Conservation (phyloP, 2,329 filamentous ascomycete genomes). For the Penicillium polonicum region DNA sequence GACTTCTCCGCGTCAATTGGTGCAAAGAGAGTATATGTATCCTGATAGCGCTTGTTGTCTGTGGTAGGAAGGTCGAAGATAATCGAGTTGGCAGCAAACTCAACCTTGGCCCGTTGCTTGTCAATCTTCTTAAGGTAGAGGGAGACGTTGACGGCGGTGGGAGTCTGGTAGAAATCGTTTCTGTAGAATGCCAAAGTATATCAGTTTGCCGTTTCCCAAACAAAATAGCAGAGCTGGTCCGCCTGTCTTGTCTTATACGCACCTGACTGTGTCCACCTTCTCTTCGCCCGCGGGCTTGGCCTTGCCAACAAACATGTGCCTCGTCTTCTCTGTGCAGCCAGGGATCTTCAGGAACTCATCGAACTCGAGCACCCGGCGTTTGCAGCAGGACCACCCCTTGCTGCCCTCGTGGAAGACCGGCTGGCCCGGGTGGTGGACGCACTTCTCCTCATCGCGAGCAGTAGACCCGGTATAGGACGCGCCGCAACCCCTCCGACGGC, state of each 20-base stretch:
- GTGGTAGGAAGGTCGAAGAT: conserved; percentile 80
- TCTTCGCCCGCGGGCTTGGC: conserved; percentile 70
- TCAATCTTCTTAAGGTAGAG: conserved; percentile 98
- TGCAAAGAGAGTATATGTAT: conserved; percentile 72
- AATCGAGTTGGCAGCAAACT: conserved; percentile 63
- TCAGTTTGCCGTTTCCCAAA: conserved; percentile 5
- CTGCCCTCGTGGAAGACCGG: conserved; percentile 97
- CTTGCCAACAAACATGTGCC: conserved; percentile 79
- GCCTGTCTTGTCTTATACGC: conserved; percentile 30
- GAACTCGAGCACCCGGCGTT: conserved; percentile 90
- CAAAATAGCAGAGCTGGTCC: neutral
- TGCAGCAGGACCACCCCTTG: conserved; percentile 97
- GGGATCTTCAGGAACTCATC: conserved; percentile 96
- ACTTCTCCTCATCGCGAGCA: conserved; percentile 68
- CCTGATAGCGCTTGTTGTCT: conserved; percentile 79
- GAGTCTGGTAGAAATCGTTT: conserved; percentile 93
- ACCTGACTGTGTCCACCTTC: conserved; percentile 74
- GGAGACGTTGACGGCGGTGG: conserved; percentile 78
- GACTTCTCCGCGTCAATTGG: conserved; percentile 73
- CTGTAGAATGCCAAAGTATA: conserved; percentile 41
- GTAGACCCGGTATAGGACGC: conserved; percentile 60
- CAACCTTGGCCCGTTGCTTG: conserved; percentile 71
- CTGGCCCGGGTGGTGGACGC: conserved; percentile 82
- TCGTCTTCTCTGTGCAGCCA: conserved; percentile 78
- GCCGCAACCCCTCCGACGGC: conserved; percentile 75